A percentile compares a stretch with the other conserved stretches of the same genome.
These are phyloP conservation scores for Puccinia polysora DNA, from an alignment of 1,284 basidiomycete genomes.

Conservation along the genomic window DNA sequence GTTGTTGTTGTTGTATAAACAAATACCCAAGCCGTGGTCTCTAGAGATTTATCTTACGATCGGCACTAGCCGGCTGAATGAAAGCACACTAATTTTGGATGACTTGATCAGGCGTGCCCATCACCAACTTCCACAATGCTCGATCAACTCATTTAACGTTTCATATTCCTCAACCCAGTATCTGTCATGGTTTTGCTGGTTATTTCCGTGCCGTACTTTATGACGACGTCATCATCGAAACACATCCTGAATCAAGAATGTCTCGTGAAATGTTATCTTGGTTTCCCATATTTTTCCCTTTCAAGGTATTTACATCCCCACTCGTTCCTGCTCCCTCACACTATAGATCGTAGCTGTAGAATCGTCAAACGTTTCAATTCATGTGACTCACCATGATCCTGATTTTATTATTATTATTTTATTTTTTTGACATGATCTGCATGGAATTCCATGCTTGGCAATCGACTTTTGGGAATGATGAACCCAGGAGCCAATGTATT, in stretches of 20 bases:
- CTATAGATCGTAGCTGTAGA: too few relatives aligned
- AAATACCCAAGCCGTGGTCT: not conserved
- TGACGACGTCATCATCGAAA: conserved; percentile 79
- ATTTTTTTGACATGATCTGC: too few relatives aligned
- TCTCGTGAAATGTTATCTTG: conserved; percentile 96
- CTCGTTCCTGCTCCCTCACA: too few relatives aligned
- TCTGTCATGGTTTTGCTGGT: conserved; percentile 94
- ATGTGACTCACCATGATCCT: too few relatives aligned
- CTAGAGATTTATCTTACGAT: too few relatives aligned
- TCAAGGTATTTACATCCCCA: conserved; percentile 46
- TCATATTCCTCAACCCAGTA: conserved; percentile 86
- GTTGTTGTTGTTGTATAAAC: not conserved
- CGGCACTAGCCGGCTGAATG: not conserved
- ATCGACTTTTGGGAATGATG: conserved; percentile 14
- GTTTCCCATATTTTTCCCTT: conserved; percentile 96
- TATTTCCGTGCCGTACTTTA: conserved; percentile 97
- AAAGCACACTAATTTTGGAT: not conserved
- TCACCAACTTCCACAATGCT: conserved; percentile 55
- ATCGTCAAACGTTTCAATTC: too few relatives aligned
- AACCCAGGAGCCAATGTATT: conserved; percentile 76
- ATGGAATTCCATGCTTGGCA: not conserved
- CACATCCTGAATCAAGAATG: conserved; percentile 78
- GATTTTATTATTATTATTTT: too few relatives aligned
- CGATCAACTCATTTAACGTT: conserved; percentile 63
- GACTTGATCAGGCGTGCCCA: conserved; percentile 50